Conservation (phyloP, 1,139 yeast species). For the Taphrina deformans region DNA sequence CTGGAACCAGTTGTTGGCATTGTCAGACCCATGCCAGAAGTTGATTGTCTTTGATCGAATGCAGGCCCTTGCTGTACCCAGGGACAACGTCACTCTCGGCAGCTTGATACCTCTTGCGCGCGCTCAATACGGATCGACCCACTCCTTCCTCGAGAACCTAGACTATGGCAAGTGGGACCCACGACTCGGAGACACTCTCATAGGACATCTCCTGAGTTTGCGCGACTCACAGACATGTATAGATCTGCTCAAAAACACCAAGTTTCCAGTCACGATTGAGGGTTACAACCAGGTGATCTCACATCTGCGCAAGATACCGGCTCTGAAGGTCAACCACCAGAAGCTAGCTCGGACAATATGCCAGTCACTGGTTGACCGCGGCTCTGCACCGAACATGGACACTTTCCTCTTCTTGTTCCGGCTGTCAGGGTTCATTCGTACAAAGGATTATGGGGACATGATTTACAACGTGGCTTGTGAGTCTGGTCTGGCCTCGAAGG, state of each 20-base stretch:
- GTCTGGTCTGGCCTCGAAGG: not conserved
- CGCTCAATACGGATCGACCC: not conserved
- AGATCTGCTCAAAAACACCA: not conserved
- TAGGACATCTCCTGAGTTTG: not conserved
- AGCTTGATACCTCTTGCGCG: slow-evolving; percentile 1
- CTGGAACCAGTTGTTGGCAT: slow-evolving; percentile 13
- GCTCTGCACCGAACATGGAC: not conserved
- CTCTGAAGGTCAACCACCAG: not conserved
- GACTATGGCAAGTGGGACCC: not conserved
- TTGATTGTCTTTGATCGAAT: not conserved
- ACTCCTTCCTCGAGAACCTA: not conserved
- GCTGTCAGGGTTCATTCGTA: not conserved
- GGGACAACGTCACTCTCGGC: slow-evolving; percentile 4
- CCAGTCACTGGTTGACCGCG: not conserved
- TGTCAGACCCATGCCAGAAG: not conserved
- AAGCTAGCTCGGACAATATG: slow-evolving; percentile 1
- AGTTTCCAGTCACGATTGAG: not conserved
- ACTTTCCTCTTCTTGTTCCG: slow-evolving; percentile 1
- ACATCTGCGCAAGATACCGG: not conserved
- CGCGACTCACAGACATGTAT: not conserved
- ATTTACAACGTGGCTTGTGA: not conserved
- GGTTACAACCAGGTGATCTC: slow-evolving; percentile 7
- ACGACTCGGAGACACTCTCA: slow-evolving; percentile 2
- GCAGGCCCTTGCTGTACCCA: not conserved
- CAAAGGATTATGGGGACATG: not conserved